These are phyloP conservation scores for Pichia heedii DNA, from an alignment of 805 yeast species.

Conservation along the genomic window DNA sequence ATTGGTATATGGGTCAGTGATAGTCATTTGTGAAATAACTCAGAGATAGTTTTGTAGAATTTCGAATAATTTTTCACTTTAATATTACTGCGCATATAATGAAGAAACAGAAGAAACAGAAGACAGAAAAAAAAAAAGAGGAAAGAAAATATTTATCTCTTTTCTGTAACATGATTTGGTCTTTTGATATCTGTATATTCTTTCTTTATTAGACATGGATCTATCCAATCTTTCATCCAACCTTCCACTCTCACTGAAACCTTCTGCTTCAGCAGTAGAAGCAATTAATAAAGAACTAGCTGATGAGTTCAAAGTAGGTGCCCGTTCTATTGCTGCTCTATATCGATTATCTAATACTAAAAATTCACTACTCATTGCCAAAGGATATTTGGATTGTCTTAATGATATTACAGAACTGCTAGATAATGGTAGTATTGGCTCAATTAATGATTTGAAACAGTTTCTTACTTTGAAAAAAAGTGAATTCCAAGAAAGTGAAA, in stretches of 20 bases:
- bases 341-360: conserved; percentile 53
- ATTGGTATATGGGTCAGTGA: conserved; percentile 1
- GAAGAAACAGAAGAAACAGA: not conserved
- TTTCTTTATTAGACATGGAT: conserved; percentile 33
- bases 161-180: too few relatives aligned
- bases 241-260: conserved; percentile 44
- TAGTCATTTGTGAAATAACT: too few relatives aligned
- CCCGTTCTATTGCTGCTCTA: conserved; percentile 59
- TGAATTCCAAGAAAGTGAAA: conserved; percentile 11
- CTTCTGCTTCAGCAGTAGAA: conserved; percentile 37
- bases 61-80: too few relatives aligned
- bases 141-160: too few relatives aligned
- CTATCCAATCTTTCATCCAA: conserved; percentile 49
- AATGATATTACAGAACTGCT: conserved; percentile 37
- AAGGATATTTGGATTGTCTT: conserved; percentile 55
- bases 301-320: conserved; percentile 61
- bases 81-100: too few relatives aligned
- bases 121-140: not conserved
- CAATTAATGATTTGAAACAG: conserved; percentile 30
- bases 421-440: conserved; percentile 17
- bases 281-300: conserved; percentile 46
- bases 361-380: conserved; percentile 36
- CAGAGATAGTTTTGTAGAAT: too few relatives aligned
- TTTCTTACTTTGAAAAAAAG: conserved; percentile 27
- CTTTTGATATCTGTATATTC: not conserved